These are phyloP conservation scores for Suillus luteus DNA, from an alignment of 768 basidiomycete species.

Conservation along the genomic window DNA sequence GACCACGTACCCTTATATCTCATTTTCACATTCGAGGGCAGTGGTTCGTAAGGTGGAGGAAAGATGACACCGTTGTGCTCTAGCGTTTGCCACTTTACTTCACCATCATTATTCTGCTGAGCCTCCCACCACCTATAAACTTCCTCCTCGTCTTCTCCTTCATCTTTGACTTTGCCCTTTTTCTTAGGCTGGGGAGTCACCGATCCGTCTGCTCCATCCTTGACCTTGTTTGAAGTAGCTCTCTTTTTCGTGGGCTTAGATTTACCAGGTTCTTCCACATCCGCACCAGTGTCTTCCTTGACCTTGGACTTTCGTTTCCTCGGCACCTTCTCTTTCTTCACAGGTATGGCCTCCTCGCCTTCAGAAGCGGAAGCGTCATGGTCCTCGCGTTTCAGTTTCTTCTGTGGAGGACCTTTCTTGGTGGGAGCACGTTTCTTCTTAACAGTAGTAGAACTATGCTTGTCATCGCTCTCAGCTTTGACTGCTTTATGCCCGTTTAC, in stretches of 20 bases:
- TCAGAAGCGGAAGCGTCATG: slow-evolving; percentile 27
- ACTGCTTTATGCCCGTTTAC: slow-evolving; percentile 41
- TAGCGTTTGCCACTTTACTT: slow-evolving; percentile 92
- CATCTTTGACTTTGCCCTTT: slow-evolving; percentile 58
- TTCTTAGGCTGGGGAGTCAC: slow-evolving; percentile 51
- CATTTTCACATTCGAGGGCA: slow-evolving; percentile 88
- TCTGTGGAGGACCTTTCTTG: slow-evolving; percentile 58
- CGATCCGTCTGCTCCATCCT: slow-evolving; percentile 52
- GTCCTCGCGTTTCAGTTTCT: slow-evolving; percentile 62
- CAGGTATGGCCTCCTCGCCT: slow-evolving; percentile 35
- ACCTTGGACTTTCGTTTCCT: slow-evolving; percentile 45
- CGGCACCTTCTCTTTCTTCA: slow-evolving; percentile 26
- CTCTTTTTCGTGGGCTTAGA: slow-evolving; percentile 46
- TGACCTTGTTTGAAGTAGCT: slow-evolving; percentile 52
- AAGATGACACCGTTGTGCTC: slow-evolving; percentile 95
- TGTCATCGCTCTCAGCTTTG: slow-evolving; percentile 40
- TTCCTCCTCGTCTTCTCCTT: slow-evolving; percentile 67
- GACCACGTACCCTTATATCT: slow-evolving; percentile 80
- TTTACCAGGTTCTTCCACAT: slow-evolving; percentile 52
- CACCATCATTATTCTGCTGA: slow-evolving; percentile 68
- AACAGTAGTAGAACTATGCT: slow-evolving; percentile 43
- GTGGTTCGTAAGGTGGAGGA: slow-evolving; percentile 88
- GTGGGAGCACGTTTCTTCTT: slow-evolving; percentile 48
- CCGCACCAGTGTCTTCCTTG: slow-evolving; percentile 54
- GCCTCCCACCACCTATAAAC: slow-evolving; percentile 89